Base-by-base conservation (phyloP, 345 rosid species). In the Conringia planisiliqua region DNA sequence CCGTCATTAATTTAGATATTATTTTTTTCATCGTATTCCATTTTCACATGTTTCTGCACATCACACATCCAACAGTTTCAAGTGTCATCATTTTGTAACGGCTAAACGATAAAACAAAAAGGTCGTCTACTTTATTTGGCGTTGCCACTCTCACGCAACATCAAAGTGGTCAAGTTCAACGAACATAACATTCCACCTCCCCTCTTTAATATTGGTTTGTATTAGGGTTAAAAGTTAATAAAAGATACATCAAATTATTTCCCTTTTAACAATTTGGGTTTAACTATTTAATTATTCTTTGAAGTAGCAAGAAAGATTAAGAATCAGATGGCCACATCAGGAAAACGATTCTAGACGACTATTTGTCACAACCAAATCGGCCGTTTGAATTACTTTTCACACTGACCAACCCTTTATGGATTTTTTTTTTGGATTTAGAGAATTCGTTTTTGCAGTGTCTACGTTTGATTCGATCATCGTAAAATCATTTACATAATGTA, bases 101-200 rank as follows among this genome's bases (percentile, higher is more conserved):
- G 68, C 40, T 50, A 62, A 51, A n/a, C 44, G 40, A 51, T 27
- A 39, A 14, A 32, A 27, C 1, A 38, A 68, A 9, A 26, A 52
- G 26, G 38, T 18, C 9, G 44, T 26, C 29, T 13, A 11, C 47
- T 70, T 48, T 43, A 36, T 46, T 57, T 39, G 12, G 4, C 38
- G 36, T 74, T 74, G 72, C 24, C 33, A 26, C 16, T 66, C 10
- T 65, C 48, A 73, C 66, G 72, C 72, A 50, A 74, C 72, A 74
- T 56, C 27, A 33, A 60, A 54, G 18, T 57, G n/a, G n/a, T 13
- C 58, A 65, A 44, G 78, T 73, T 65, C 66, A 73, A 65, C 39
- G 78, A 65, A 73, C 66, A 17, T 16, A 56, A 33, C 61, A 66
- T 56, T 4, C 42, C 42, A 40, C 17, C 14, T 22, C 54, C 33